phyloP scores from a whole-genome alignment of 108 stramenopile species.

The Bacterosira constricta region DNA sequence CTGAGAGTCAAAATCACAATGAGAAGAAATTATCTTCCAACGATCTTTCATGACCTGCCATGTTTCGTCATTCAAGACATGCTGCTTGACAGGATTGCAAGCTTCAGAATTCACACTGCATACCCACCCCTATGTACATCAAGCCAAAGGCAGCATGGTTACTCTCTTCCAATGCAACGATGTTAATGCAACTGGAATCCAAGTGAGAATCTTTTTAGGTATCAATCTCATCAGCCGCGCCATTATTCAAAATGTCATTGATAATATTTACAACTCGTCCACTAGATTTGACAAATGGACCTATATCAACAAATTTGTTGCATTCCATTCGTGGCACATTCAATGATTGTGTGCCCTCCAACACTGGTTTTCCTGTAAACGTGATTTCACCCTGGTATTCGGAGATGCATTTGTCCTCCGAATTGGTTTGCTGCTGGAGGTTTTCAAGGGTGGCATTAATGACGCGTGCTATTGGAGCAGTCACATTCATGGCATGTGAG shows the following conservation, averaged over 20 bases:
- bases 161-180: slow-evolving; percentile 55
- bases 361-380: no score
- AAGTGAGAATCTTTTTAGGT: slow-evolving; percentile 4
- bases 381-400: no score
- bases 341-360: no score
- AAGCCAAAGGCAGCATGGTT: slow-evolving; percentile 58
- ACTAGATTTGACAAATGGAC: no score
- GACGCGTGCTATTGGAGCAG: slow-evolving; percentile 21
- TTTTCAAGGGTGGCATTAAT: slow-evolving; percentile 18
- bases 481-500: slow-evolving; percentile 12
- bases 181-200: slow-evolving; percentile 34
- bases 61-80: slow-evolving; percentile 21
- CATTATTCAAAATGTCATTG: not conserved
- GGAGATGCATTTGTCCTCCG: slow-evolving; percentile 5
- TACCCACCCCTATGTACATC: slow-evolving; percentile 58
- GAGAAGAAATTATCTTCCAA: no score
- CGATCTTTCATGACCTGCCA: no score
- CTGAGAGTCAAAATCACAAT: no score
- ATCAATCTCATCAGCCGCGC: slow-evolving; percentile 17
- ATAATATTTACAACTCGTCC: no score
- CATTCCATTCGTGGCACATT: no score
- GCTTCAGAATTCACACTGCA: slow-evolving; percentile 48
- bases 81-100: slow-evolving; percentile 40
- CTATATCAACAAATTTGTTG: no score
- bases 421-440: not conserved